Conservation (phyloP, 768 basidiomycete species). For the Pleurotus eryngii region DNA sequence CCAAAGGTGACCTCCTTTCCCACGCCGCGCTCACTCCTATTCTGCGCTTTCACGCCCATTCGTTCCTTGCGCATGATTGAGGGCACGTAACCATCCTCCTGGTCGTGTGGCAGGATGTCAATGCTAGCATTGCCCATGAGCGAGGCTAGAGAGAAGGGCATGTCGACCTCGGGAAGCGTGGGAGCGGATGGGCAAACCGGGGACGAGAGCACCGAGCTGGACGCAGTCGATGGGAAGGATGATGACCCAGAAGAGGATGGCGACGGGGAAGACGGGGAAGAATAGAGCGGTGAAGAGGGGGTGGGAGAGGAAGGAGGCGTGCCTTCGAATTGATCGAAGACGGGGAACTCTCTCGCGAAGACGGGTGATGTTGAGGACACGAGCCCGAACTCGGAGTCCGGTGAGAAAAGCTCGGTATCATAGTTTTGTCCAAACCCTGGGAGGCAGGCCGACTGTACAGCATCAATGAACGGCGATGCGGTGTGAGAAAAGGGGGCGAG, state of each 20-base stretch:
- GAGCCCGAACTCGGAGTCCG: not conserved
- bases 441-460: not conserved
- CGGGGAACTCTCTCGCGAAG: slow-evolving; percentile 1
- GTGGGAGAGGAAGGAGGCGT: slow-evolving; percentile 1
- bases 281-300: not conserved
- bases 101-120: not conserved
- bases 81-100: slow-evolving; percentile 2
- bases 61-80: slow-evolving; percentile 6
- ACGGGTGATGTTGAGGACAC: not conserved
- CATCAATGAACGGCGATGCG: not conserved
- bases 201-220: not conserved
- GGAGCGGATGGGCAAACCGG: slow-evolving; percentile 4
- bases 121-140: not conserved
- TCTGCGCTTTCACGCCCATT: not conserved
- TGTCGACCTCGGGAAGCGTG: not conserved
- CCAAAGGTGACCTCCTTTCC: not conserved
- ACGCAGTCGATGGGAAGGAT: not conserved
- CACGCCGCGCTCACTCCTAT: slow-evolving; percentile 1
- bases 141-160: not conserved
- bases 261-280: slow-evolving; percentile 1
- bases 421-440: not conserved
- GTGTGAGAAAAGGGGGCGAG: not conserved
- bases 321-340: not conserved
- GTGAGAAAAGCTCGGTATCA: not conserved
- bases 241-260: slow-evolving; percentile 1